Conservation (phyloP, 169 alveolate species). For the Cryptosporidium meleagridis region DNA sequence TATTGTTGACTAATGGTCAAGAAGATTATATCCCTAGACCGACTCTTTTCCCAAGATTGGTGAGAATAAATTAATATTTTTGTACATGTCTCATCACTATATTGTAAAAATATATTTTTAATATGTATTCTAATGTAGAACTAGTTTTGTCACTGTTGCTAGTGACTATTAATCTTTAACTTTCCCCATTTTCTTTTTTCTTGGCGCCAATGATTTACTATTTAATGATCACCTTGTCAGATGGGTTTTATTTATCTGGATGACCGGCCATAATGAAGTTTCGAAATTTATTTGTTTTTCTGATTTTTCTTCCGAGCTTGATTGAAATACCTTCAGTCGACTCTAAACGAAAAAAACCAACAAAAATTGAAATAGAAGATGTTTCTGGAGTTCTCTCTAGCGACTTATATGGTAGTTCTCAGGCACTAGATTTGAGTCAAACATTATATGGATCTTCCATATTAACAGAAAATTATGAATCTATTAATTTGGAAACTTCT, state of each 20-base stretch:
- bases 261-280: background rate
- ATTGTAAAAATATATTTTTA: background rate
- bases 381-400: slow-evolving; percentile 36
- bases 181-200: background rate
- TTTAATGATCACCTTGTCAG: slow-evolving; percentile 20
- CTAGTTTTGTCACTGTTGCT: background rate
- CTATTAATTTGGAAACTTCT: background rate
- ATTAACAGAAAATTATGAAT: background rate
- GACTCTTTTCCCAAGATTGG: slow-evolving; percentile 20
- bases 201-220: background rate
- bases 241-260: background rate
- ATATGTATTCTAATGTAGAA: background rate
- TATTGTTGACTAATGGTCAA: background rate
- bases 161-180: background rate
- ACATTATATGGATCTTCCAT: slow-evolving; percentile 24
- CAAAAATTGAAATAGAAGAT: slow-evolving; percentile 4
- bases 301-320: background rate
- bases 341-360: slow-evolving; percentile 17
- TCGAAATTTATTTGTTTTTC: background rate
- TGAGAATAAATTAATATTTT: background rate
- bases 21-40: background rate
- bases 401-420: slow-evolving; percentile 20
- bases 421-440: slow-evolving; percentile 36
- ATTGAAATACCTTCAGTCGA: background rate
- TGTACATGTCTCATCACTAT: background rate